phyloP scores from a whole-genome alignment of 148 eudicot genomes.

The Spergularia marina region DNA sequence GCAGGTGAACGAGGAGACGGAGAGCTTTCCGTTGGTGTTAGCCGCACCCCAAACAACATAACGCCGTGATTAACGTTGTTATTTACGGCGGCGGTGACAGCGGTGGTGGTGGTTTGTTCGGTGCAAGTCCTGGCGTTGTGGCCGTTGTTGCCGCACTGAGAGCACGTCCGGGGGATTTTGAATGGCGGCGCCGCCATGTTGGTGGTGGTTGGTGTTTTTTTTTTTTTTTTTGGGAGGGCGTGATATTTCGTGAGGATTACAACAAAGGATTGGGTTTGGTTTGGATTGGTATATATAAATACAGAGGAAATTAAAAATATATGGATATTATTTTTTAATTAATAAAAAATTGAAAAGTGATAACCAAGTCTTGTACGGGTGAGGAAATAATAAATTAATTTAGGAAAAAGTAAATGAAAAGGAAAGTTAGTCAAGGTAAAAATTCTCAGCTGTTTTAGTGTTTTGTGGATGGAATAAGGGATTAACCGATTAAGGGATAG shows the following conservation, averaged over 20 bases:
- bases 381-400: not conserved
- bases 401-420: not conserved
- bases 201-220: too few species aligned
- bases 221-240: not conserved
- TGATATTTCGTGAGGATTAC: not conserved
- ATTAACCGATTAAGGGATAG: not conserved
- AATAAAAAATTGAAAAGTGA: too few species aligned
- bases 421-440: too few species aligned
- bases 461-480: not conserved
- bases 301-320: not conserved
- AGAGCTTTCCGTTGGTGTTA: constrained; percentile 24
- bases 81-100: not conserved
- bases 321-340: not conserved
- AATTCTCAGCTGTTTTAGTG: not conserved
- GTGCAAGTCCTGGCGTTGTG: constrained; percentile 47
- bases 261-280: constrained; percentile 1
- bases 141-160: constrained; percentile 45
- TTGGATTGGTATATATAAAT: constrained; percentile 24
- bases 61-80: constrained; percentile 25
- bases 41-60: constrained; percentile 60
- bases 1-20: constrained; percentile 18
- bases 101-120: not conserved
- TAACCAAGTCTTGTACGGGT: constrained; percentile 9
- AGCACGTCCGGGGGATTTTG: constrained; percentile 32
- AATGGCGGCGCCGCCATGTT: constrained; percentile 27